phyloP scores from a whole-genome alignment of 2,329 filamentous ascomycete genomes.

The Chaetomium olivaceum region DNA sequence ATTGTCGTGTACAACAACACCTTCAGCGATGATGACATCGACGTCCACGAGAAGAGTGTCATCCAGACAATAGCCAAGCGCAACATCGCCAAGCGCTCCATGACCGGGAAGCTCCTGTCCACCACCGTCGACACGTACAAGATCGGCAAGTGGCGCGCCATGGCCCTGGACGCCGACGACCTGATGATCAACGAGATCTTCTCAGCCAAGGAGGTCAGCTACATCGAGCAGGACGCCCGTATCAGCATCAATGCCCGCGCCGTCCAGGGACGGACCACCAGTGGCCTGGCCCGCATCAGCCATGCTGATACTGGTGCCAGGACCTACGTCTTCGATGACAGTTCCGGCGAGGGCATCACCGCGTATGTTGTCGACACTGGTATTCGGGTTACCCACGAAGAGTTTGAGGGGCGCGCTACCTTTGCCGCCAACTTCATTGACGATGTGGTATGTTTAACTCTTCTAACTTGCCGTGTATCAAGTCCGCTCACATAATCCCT shows the following conservation, averaged over 20 bases:
- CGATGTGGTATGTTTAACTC: conserved; percentile 42
- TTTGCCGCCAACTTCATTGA: conserved; percentile 56
- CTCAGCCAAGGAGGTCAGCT: conserved; percentile 45
- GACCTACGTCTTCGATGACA: conserved; percentile 54
- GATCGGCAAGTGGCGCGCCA: conserved; percentile 54
- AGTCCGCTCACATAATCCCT: conserved; percentile 8
- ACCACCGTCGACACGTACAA: conserved; percentile 49
- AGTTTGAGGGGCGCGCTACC: conserved; percentile 58
- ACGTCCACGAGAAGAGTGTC: conserved; percentile 51
- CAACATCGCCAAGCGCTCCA: conserved; percentile 54
- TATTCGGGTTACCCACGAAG: conserved; percentile 55
- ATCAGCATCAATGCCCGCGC: conserved; percentile 48
- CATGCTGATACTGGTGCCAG: conserved; percentile 39
- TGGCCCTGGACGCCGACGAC: conserved; percentile 44
- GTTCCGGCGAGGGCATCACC: conserved; percentile 57
- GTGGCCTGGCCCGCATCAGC: conserved; percentile 57
- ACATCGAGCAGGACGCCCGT: conserved; percentile 50
- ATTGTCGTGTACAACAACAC: conserved; percentile 66
- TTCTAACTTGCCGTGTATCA: neutral
- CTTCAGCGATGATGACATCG: conserved; percentile 50
- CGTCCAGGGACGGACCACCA: conserved; percentile 55
- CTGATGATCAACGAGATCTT: conserved; percentile 46
- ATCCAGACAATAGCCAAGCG: conserved; percentile 55
- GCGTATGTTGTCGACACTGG: conserved; percentile 68
- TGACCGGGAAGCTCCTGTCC: conserved; percentile 50